These are phyloP conservation scores for Aspergillus ustus DNA, from an alignment of 2,329 filamentous ascomycete genomes.

Conservation along the genomic window DNA sequence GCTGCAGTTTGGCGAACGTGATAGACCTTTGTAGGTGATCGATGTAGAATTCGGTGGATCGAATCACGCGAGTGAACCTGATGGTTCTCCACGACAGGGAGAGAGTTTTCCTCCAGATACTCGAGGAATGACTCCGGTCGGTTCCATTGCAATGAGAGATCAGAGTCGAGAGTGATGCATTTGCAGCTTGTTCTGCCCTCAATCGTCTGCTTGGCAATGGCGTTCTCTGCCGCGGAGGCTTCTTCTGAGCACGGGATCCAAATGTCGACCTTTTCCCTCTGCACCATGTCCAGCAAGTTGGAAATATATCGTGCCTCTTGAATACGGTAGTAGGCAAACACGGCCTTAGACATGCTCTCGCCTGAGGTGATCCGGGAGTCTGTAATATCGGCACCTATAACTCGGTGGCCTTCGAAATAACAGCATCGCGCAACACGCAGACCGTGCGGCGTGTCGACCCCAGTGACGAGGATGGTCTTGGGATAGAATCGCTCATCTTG, in stretches of 20 bases:
- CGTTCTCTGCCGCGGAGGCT: conserved; percentile 68
- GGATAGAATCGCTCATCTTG: conserved; percentile 44
- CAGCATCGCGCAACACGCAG: conserved; percentile 69
- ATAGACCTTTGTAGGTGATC: conserved; percentile 55
- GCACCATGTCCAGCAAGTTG: conserved; percentile 62
- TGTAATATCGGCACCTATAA: conserved; percentile 72
- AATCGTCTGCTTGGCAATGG: conserved; percentile 64
- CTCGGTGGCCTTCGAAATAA: conserved; percentile 66
- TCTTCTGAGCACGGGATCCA: conserved; percentile 79
- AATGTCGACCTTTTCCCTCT: conserved; percentile 65
- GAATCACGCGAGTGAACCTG: conserved; percentile 59
- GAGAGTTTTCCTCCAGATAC: conserved; percentile 58
- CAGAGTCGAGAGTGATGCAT: conserved; percentile 66
- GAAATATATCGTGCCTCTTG: conserved; percentile 58
- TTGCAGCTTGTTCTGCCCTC: conserved; percentile 63
- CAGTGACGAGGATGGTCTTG: conserved; percentile 70
- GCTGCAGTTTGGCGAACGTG: conserved; percentile 60
- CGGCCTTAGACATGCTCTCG: conserved; percentile 62
- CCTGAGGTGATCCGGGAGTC: conserved; percentile 51
- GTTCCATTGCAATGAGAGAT: conserved; percentile 63
- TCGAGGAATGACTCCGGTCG: conserved; percentile 69
- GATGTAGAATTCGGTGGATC: conserved; percentile 58
- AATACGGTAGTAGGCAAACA: conserved; percentile 61
- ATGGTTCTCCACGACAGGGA: conserved; percentile 59
- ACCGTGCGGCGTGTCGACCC: conserved; percentile 74